Percentiles rank a stretch among this genome's conserved stretches.
phyloP scores from a whole-genome alignment of 108 stramenopile genomes.

The Stephanodiscus triporus region DNA sequence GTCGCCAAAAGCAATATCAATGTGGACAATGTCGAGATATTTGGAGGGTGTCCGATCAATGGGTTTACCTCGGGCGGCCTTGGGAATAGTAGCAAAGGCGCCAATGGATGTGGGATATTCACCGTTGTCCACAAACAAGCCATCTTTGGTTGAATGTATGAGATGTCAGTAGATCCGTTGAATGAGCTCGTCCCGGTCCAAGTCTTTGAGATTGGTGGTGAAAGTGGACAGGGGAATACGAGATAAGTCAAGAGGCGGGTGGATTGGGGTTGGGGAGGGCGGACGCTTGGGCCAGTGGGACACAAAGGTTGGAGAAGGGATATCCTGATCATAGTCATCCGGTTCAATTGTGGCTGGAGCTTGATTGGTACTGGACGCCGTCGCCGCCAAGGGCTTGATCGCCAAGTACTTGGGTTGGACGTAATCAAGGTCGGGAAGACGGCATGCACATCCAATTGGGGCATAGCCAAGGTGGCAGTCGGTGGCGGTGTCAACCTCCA shows the following conservation, averaged over 20 bases:
- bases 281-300: no score
- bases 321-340: no score
- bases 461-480: slow-evolving; percentile 13
- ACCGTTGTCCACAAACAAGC: background rate
- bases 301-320: no score
- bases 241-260: no score
- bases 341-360: no score
- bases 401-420: background rate
- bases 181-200: no score
- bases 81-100: slow-evolving; percentile 16
- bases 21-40: slow-evolving; percentile 19
- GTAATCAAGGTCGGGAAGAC: background rate
- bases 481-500: slow-evolving; percentile 12
- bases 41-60: background rate
- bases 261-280: no score
- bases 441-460: background rate
- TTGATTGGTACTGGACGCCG: background rate
- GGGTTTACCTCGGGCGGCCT: slow-evolving; percentile 2
- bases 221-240: no score
- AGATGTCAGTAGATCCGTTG: background rate
- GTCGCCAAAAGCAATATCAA: slow-evolving; percentile 30
- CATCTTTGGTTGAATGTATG: no score
- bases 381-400: background rate
- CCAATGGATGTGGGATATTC: slow-evolving; percentile 6
- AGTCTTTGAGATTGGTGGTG: no score